Evolutionary conservation across 1,284 basidiomycete species (phyloP).

Genomic region (Inonotus obliquus): DNA sequence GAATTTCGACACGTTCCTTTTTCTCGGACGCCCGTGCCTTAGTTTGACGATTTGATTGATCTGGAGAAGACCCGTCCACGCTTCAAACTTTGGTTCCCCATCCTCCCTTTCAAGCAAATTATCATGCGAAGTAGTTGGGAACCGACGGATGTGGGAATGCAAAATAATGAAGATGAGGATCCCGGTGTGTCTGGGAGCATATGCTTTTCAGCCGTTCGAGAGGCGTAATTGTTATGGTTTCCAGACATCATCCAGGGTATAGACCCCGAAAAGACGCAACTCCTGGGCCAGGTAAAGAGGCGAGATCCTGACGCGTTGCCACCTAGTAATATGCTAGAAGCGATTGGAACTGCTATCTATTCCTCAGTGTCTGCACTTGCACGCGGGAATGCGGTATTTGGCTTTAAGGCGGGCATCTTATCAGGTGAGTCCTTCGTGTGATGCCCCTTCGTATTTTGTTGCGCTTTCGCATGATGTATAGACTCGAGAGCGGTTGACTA

Average conservation of each 20-base stretch:
- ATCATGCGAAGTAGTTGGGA: slow-evolving; percentile 45
- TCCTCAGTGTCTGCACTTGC: slow-evolving; percentile 35
- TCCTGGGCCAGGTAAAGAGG: slow-evolving; percentile 46
- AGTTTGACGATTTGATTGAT: slow-evolving; percentile 51
- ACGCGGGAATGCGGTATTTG: slow-evolving; percentile 65
- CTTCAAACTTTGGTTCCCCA: slow-evolving; percentile 68
- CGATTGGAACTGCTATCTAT: slow-evolving; percentile 44
- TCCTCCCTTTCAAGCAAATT: slow-evolving; percentile 35
- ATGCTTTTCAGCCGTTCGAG: too few relatives aligned
- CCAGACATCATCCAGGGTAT: slow-evolving; percentile 55
- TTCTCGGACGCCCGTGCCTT: neutral
- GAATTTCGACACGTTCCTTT: slow-evolving; percentile 35
- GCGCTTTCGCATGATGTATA: too few relatives aligned
- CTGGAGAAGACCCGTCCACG: slow-evolving; percentile 51
- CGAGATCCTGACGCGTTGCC: slow-evolving; percentile 76
- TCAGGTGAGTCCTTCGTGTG: slow-evolving; percentile 38
- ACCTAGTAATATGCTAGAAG: slow-evolving; percentile 54
- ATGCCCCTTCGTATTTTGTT: too few relatives aligned
- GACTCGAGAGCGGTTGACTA: too few relatives aligned
- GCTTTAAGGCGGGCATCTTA: slow-evolving; percentile 73
- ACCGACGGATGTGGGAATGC: slow-evolving; percentile 35
- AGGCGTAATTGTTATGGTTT: too few relatives aligned
- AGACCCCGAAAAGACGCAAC: slow-evolving; percentile 27
- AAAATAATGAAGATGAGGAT: slow-evolving; percentile 51
- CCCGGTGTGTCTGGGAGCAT: slow-evolving; percentile 34